Percentiles rank a stretch among this genome's conserved stretches.
Evolutionary conservation across 768 basidiomycete species (phyloP).

Genomic region (Gloeopeniophorella convolvens): DNA sequence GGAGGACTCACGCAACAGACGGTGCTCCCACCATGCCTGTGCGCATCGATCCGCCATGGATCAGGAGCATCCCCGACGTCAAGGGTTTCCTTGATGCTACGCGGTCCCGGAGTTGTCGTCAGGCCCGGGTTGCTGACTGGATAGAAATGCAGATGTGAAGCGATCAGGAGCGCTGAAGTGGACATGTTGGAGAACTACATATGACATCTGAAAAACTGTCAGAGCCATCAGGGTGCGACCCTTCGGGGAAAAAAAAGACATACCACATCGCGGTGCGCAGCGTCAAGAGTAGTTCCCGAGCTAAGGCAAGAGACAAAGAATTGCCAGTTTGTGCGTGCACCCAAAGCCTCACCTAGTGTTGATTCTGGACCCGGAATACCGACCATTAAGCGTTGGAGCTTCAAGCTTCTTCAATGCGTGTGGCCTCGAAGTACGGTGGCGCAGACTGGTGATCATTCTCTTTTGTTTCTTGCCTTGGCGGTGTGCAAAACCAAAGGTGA

Average conservation of each 20-base stretch:
- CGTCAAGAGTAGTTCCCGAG: not conserved
- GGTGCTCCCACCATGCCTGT: not conserved
- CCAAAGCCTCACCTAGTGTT: constrained; percentile 13
- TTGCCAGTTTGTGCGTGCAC: constrained; percentile 5
- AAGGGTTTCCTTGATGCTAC: constrained; percentile 2
- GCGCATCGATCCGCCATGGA: constrained; percentile 8
- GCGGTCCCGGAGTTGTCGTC: not conserved
- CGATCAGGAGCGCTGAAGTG: not conserved
- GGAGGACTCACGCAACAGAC: constrained; percentile 3
- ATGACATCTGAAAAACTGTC: constrained; percentile 5
- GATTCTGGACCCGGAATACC: constrained; percentile 16
- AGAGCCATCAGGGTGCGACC: not conserved
- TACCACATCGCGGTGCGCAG: constrained; percentile 12
- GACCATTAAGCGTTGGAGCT: constrained; percentile 18
- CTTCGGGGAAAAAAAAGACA: constrained; percentile 7
- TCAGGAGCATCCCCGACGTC: constrained; percentile 3
- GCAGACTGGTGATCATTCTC: constrained; percentile 14
- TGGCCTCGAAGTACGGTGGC: constrained; percentile 14
- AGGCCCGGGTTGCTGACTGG: constrained; percentile 5
- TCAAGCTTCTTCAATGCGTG: too few species aligned
- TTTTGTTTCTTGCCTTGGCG: constrained; percentile 13
- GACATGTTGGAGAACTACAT: constrained; percentile 2
- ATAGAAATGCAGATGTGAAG: constrained; percentile 11
- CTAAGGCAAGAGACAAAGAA: constrained; percentile 11
- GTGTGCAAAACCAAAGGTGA: constrained; percentile 5